phyloP scores from a whole-genome alignment of 2,329 filamentous ascomycete genomes.

The Keithomyces neogunnii region DNA sequence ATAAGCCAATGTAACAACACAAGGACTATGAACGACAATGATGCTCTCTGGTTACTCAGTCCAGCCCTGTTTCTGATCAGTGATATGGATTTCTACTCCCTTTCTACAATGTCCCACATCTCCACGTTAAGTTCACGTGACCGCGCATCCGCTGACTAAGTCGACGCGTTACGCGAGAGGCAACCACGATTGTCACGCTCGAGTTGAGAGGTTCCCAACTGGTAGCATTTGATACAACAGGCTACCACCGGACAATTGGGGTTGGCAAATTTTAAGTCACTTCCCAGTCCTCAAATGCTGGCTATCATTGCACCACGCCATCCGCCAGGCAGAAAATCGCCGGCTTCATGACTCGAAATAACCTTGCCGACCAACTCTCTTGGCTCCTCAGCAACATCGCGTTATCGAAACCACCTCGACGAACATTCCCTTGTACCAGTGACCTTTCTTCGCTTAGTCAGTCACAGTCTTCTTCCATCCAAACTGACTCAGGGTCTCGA shows the following conservation, averaged over 20 bases:
- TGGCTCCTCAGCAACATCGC: slow-evolving; percentile 46
- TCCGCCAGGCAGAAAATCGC: slow-evolving; percentile 7
- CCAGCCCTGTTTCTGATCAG: no score
- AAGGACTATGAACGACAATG: no score
- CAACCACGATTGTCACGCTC: no score
- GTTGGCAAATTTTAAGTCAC: no score
- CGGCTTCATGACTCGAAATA: slow-evolving; percentile 55
- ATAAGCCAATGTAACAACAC: no score
- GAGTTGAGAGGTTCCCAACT: not conserved
- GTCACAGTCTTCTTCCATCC: slow-evolving; percentile 17
- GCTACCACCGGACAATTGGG: not conserved
- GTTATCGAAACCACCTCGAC: slow-evolving; percentile 30
- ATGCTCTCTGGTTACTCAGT: no score
- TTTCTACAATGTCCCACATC: no score
- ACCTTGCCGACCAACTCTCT: slow-evolving; percentile 46
- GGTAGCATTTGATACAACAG: not conserved
- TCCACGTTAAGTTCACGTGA: slow-evolving; percentile 9
- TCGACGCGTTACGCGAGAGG: slow-evolving; percentile 21
- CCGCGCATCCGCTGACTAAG: slow-evolving; percentile 22
- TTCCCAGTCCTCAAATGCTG: slow-evolving; percentile 4
- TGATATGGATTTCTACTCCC: no score
- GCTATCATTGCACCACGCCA: not conserved
- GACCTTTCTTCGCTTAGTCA: slow-evolving; percentile 16
- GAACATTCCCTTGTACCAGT: slow-evolving; percentile 25
- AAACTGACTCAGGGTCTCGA: not conserved